Evolutionary conservation across 345 rosid genomes (phyloP).

Genomic region (Lepidium didymum): DNA sequence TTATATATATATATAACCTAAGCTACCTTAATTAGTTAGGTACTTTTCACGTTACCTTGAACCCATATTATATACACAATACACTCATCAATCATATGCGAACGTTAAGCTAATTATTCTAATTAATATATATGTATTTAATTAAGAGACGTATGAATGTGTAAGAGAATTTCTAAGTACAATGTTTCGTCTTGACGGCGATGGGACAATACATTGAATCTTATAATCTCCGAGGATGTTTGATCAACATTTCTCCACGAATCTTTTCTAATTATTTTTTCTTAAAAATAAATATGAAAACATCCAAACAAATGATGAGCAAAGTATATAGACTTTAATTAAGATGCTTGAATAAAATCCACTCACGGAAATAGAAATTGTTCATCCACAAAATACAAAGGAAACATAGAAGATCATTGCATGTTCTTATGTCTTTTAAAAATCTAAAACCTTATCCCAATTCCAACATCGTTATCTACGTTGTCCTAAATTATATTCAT

Average conservation of each 20-base stretch:
- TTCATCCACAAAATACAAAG: constrained; percentile 16
- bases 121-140: neutral
- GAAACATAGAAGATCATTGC: constrained; percentile 19
- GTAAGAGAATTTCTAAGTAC: constrained; percentile 18
- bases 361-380: constrained; percentile 1
- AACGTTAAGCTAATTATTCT: constrained; percentile 15
- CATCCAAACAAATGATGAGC: constrained; percentile 12
- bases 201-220: constrained; percentile 24
- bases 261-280: neutral
- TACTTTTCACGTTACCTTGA: constrained; percentile 27
- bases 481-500: constrained; percentile 1
- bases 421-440: constrained; percentile 23
- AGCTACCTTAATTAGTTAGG: constrained; percentile 21
- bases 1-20: neutral
- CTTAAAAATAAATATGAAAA: neutral
- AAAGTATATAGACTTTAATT: constrained; percentile 13
- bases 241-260: constrained; percentile 24
- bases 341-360: constrained; percentile 20
- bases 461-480: constrained; percentile 30
- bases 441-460: constrained; percentile 13
- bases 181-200: constrained; percentile 28
- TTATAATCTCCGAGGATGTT: constrained; percentile 22
- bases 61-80: neutral
- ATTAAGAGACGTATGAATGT: neutral
- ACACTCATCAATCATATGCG: constrained; percentile 7